Base-by-base conservation (phyloP, 2,329 filamentous ascomycete species). In the Myriosclerotinia duriaeana region DNA sequence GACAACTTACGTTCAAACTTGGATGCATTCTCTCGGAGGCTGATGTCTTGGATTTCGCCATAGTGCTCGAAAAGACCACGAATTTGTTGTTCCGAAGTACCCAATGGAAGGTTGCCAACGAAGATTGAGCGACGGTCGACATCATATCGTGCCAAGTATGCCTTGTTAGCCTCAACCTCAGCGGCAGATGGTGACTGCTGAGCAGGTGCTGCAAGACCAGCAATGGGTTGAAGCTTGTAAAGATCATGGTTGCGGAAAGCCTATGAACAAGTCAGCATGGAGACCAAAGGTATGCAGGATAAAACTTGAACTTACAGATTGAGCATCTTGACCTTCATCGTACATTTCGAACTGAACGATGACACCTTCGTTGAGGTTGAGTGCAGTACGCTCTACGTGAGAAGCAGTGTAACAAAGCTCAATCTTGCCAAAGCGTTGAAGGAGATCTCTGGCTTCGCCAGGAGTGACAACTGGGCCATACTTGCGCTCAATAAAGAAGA, bases 271-370 rank as follows among this genome's bases (percentile, higher is more conserved):
- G 69, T 53, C 20, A 67, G 65, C 30, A 20, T 30, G 14, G 15
- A 61, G 7, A 40, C 11, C 20, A 20, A 11, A 30, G 15, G 15
- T 36, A 26, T 46, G 44, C 34, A 60, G 30, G 38, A 26, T 40
- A 34, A 36, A 22, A 6, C n/a, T 11, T 50, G 46, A 20, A 75
- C 82, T 78, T 76, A 85, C 84, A 36, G 76, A 72, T 40, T 81
- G 76, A 5, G 85, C 79, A 66, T 85, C 80, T 30, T 85, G 80
- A 34, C 76, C 77, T 4, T 81, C 77, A 67, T 87, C 82, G 60
- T 84, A 87, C 69, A 78, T 78, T 52, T 78, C 75, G 68, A 83
- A 87, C 36, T 81, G 78, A 40, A 85, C 79, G 6, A 85, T 69
- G 1, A 85, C 77, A 14, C 74, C 75, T 54, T 74, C 74, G 17